Base-by-base conservation (phyloP, 2,329 filamentous ascomycete species). In the Hypoxylon sp. region DNA sequence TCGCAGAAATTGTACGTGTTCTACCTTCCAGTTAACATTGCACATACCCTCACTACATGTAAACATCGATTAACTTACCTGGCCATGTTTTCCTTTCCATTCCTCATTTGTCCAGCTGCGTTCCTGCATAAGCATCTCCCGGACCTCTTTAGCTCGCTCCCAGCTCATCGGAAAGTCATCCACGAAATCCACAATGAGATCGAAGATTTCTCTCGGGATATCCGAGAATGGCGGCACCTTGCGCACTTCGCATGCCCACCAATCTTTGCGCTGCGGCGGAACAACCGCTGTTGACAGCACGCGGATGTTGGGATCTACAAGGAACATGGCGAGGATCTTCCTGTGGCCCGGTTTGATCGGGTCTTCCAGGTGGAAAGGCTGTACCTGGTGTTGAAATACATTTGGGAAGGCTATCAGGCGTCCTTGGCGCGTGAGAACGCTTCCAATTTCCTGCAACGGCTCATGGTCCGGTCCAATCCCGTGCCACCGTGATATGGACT, bases 351-450 rank as follows among this genome's bases (percentile, higher is more conserved):
- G 82, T 62, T 82, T 84, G 0, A 82, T 83, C 0, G 73, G 73
- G 67, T 91, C 85, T 29, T 74, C 73, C 9, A 89, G 80, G 13
- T 78, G 68, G 77, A 90, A 88, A 1, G 84, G 75, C 46, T 82
- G 75, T 14, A 89, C 83, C 53, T 81, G 75, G 74, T 89, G 83
- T 73, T 90, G 87, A 4, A 76, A 79, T 2, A 81, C 71, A 73
- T 86, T 90, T 1, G 88, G 87, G 72, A 90, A 90, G 37, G 84
- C 82, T 3, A 90, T 73, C 1, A 88, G 75, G 14, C 88, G 83
- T 2, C 82, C 84, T 46, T 82, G 74, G 0, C 77, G 76, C 0
- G 85, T 86, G 2, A 80, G 66, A 0, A 90, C 82, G 19, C 76
- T 77, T 29, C 87, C 87, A 2, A 88, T 75, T 0, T 79, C 74